Evolutionary conservation across 2,329 filamentous ascomycete genomes (phyloP), one percentile per base, ranked within the genome.

Genomic region (Trichoderma sp.): DNA sequence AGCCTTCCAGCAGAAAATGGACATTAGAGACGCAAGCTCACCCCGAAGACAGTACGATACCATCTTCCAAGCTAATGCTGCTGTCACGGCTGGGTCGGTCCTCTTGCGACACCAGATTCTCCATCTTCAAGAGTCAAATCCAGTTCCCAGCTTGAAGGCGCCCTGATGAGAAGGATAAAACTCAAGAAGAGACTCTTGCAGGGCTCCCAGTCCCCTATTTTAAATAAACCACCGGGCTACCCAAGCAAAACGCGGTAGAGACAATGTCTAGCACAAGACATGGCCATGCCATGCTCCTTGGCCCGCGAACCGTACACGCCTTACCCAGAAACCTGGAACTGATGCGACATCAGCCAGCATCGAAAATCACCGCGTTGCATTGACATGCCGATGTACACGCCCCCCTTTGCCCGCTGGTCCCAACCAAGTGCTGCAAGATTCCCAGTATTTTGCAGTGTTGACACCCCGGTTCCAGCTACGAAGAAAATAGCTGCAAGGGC

Each of bases 1-100:
- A 9, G 17, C 1, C 2, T 13, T 34, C 32, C 7, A 22, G 5
- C 5, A 37, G 15, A 13, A 19, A n/a, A 1, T 12, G 7, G 15
- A 13, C 4, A 6, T 27, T 15, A 15, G 19, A 25, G 37, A 35
- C 9, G 12, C 32, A 45, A n/a, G 45, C 52, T 13, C 9, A 17
- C 61, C 37, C n/a, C 27, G 52, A 27, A 35, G 22, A n/a, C n/a
- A 29, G 50, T 7, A 27, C 22, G 17, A 22, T 32, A 17, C 48
- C 50, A n/a, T 65, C 61, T 22, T 65, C 61, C 52, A 65, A 15
- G 39, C 61, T 65, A 13, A 65, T 65, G 25, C 61, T 65, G 29
- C 61, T 65, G n/a, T 35, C 37, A 22, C 37, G 61, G 25, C 61
- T 65, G 37, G 12, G 37, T 6, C 12, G 27, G 10, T 7, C 61